Conservation (phyloP, 2,329 filamentous ascomycete genomes). For the Setomelanomma holmii region DNA sequence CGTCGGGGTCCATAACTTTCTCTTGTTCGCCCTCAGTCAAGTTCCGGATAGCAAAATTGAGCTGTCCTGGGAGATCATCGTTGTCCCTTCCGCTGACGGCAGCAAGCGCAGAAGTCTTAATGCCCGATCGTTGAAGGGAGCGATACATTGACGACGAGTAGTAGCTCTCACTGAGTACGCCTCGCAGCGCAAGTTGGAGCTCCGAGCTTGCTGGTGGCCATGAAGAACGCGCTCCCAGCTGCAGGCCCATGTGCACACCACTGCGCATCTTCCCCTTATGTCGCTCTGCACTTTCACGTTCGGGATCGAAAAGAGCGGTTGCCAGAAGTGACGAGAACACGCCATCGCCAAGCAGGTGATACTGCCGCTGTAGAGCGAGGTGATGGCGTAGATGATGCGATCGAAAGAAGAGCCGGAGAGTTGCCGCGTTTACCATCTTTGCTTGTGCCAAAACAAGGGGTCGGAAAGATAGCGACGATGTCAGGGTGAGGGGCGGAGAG, state of each 20-base stretch:
- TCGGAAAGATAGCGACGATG: slow-evolving; percentile 75
- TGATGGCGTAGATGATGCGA: slow-evolving; percentile 76
- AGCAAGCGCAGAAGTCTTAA: slow-evolving; percentile 1
- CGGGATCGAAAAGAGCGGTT: slow-evolving; percentile 83
- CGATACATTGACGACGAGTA: slow-evolving; percentile 47
- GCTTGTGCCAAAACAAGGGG: slow-evolving; percentile 78
- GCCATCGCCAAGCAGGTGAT: slow-evolving; percentile 85
- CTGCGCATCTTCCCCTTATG: slow-evolving; percentile 70
- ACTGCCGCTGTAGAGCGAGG: slow-evolving; percentile 76
- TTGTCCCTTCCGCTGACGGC: slow-evolving; percentile 27
- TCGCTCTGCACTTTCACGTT: slow-evolving; percentile 79
- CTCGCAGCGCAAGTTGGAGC: slow-evolving; percentile 86
- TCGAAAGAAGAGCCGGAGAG: slow-evolving; percentile 77
- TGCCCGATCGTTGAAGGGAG: slow-evolving; percentile 19
- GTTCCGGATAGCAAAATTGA: slow-evolving; percentile 76
- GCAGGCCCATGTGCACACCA: slow-evolving; percentile 77
- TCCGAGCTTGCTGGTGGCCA: slow-evolving; percentile 97
- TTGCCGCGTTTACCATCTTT: slow-evolving; percentile 76
- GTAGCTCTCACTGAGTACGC: slow-evolving; percentile 80
- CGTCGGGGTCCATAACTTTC: slow-evolving; percentile 80
- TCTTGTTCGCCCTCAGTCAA: slow-evolving; percentile 80
- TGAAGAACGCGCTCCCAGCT: slow-evolving; percentile 77
- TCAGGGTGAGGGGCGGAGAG: slow-evolving; percentile 63
- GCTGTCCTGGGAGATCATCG: slow-evolving; percentile 52
- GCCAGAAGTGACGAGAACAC: slow-evolving; percentile 81